Base-by-base conservation (phyloP, 495 filamentous ascomycete species). In the Daldinia loculata region DNA sequence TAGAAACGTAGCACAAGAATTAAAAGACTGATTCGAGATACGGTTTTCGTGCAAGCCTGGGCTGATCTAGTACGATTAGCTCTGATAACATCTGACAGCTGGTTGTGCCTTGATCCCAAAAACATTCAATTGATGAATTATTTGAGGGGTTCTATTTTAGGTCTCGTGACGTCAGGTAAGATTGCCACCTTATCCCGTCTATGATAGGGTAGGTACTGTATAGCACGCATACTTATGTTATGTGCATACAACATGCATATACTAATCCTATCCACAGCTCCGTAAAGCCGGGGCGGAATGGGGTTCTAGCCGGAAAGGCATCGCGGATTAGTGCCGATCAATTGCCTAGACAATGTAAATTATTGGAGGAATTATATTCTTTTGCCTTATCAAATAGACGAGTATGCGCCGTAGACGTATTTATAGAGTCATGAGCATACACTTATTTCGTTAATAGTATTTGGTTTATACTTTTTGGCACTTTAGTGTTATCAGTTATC, bases 101-200 rank as follows among this genome's bases (percentile, higher is more conserved):
- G 34, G 34, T 11, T 22, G 2, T 52, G 4, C 50, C 24, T 52
- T 26, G 26, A 4, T 11, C 4, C 24, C 24, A 6, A 26, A 2
- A 26, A 52, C 11, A 38, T 3, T 48, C 19, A 57, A 38, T 57
- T 22, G 15, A 39, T 32, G 6, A 27, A 39, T 24, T 19, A 38
- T 14, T 15, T 39, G 30, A 24, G 32, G 55, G 32, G 32, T 15
- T n/a, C 30, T 53, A 15, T 39, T 22, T 22, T 39, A 22, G 3
- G 12, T 9, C 41, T 56, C 41, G 61, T 71, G 69, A 71, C 69
- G 69, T 71, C 59, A 71, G 68, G 24, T 26, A 48, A 36, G 22
- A 59, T 52, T 51, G 56, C 67, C 57, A 62, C 62, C 67, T 56
- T 66, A 51, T 30, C 22, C 19, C 15, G 6, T 24, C 52, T 39